Base-by-base conservation (phyloP, 352 stramenopile genomes). In the Phytophthora pisi region DNA sequence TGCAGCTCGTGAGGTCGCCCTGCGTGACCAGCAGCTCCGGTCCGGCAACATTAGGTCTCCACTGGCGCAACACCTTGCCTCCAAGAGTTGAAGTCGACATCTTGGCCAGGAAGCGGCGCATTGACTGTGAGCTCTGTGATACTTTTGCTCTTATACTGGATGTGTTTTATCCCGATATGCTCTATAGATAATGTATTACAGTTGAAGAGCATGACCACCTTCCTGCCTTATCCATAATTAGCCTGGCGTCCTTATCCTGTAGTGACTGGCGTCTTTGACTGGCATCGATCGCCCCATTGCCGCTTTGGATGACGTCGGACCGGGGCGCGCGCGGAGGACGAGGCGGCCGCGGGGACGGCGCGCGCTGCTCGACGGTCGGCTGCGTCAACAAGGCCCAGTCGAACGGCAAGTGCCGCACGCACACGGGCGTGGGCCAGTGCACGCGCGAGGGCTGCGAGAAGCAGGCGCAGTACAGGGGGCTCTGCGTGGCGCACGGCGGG, bases 1-100 rank as follows among this genome's bases (percentile, higher is more conserved):
- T 57, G 51, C 72, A 78, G 2, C 23, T 20, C 1, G 79, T 88
- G 16, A 88, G 47, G 50, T 88, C 77, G 18, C 79, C 77, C 63
- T 82, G 58, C 50, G 68, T 34, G 3, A 84, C 74, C 4, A 81
- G 28, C 4, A 88, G 24, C 28, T 73, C 47, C 8, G 60, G 53
- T 7, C 62, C 57, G 16, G 13, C 40, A 0, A 9, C 28, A 5
- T 50, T 57, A 1, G 53, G 49, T 45, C 43, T 68, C 66, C 66
- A 73, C 43, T 43, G 59, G 13, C 40, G 52, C 20, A 73, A 11
- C 5, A 73, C 28, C 30, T 61, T 68, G 2, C 58, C 65, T 1
- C 53, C 47, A 1, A 72, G 34, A 11, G 34, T 15, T 42, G 34
- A 42, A 42, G 34, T 13, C 34, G 11, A 16, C 13, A 15, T 42